Evolutionary conservation across 202 grass and related monocot species (phyloP).

Genomic region (Saccharum hybrid): DNA sequence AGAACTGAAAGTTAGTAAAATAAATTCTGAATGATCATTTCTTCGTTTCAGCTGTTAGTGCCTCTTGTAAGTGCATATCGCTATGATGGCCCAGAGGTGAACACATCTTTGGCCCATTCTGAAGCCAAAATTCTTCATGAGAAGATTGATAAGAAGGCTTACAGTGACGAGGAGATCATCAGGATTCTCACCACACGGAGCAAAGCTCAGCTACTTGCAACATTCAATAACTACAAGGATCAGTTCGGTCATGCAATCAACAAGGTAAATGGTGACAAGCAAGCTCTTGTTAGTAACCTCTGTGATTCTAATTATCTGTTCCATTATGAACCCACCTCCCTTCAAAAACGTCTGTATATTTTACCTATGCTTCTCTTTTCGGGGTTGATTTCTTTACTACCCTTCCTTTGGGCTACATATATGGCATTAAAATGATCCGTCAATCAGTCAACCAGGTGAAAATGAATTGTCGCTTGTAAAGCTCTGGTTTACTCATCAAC

Average conservation of each 20-base stretch:
- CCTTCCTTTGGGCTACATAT: neutral
- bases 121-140: constrained; percentile 86
- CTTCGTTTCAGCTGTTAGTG: constrained; percentile 72
- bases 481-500: neutral
- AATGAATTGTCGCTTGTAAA: neutral
- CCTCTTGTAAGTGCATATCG: constrained; percentile 85
- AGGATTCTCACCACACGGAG: constrained; percentile 94
- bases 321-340: neutral
- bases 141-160: constrained; percentile 82
- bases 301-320: neutral
- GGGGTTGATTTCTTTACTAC: neutral
- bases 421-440: neutral
- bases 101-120: constrained; percentile 70
- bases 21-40: neutral
- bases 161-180: constrained; percentile 77
- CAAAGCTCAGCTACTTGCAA: constrained; percentile 86
- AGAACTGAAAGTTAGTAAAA: neutral
- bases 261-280: constrained; percentile 53
- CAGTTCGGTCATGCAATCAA: constrained; percentile 74
- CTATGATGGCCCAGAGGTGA: constrained; percentile 80
- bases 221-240: constrained; percentile 86
- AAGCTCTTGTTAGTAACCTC: neutral
- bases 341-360: neutral
- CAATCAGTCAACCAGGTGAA: neutral
- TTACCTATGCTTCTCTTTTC: neutral